A percentile compares a stretch with the other conserved stretches of the same genome.
These are phyloP conservation scores for Psilocybe tampanensis DNA, from an alignment of 768 basidiomycete genomes.

Conservation along the genomic window DNA sequence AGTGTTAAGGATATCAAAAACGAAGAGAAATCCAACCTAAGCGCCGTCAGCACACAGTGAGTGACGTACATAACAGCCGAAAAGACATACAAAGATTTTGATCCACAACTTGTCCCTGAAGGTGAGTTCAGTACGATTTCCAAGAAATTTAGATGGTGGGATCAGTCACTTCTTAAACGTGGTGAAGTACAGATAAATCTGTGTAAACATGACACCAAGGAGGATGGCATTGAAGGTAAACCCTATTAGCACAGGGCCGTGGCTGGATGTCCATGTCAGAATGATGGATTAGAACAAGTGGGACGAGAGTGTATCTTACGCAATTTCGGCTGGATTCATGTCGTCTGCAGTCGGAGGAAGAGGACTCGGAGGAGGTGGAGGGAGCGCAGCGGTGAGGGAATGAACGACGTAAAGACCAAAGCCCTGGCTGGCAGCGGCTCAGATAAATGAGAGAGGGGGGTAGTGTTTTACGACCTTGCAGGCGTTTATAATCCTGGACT, in stretches of 20 bases:
- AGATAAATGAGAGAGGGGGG: neutral
- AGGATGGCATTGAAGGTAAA: conserved; percentile 44
- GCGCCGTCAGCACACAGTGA: neutral
- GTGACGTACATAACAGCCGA: neutral
- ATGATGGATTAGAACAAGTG: neutral
- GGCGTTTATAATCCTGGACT: neutral
- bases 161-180: conserved; percentile 31
- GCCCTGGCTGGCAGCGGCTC: neutral
- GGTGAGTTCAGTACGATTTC: neutral
- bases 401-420: neutral
- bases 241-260: conserved; percentile 49
- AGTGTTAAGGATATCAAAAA: conserved; percentile 49
- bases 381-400: neutral
- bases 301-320: neutral
- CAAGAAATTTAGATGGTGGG: neutral
- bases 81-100: conserved; percentile 37
- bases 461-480: neutral
- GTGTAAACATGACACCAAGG: conserved; percentile 49
- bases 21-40: conserved; percentile 42
- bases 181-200: conserved; percentile 48
- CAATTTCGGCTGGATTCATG: conserved; percentile 7
- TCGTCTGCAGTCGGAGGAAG: neutral
- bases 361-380: neutral
- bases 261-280: conserved; percentile 25
- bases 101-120: conserved; percentile 45